Conservation (phyloP, 306 rosid genomes). For the Cucurbita argyrosperma region DNA sequence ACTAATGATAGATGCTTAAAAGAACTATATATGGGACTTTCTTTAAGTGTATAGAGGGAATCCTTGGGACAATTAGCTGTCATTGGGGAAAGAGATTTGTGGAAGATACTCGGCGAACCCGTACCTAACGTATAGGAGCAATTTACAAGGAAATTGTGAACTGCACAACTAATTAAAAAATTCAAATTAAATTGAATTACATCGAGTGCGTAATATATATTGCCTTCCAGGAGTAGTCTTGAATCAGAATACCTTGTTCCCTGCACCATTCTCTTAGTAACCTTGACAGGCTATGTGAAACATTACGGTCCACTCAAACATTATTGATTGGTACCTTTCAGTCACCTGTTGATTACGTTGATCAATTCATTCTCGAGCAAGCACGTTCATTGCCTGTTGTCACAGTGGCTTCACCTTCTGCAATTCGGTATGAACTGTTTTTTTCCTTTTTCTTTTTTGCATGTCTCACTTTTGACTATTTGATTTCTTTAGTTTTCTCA, state of each 20-base stretch:
- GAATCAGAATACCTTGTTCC: neutral
- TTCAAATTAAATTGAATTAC: neutral
- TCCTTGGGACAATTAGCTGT: neutral
- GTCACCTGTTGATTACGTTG: constrained; percentile 71
- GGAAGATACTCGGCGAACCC: neutral
- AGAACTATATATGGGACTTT: neutral
- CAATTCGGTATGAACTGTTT: constrained; percentile 39
- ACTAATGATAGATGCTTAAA: too few species aligned
- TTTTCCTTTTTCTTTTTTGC: too few species aligned
- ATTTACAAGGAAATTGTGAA: neutral
- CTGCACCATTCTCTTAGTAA: neutral
- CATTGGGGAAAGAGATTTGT: neutral
- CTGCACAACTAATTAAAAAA: neutral
- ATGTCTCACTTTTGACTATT: too few species aligned
- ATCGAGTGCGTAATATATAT: neutral
- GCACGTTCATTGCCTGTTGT: constrained; percentile 75
- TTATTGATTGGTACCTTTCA: constrained; percentile 12
- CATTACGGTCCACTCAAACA: too few species aligned
- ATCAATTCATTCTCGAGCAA: constrained; percentile 39
- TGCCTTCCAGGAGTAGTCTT: neutral
- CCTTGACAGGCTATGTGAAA: too few species aligned
- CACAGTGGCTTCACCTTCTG: constrained; percentile 92
- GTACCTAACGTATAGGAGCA: neutral
- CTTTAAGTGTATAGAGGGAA: too few species aligned
- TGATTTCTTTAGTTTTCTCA: neutral